These are phyloP conservation scores for Rhodotorula sp. DNA, from an alignment of 1,284 basidiomycete genomes.

Conservation along the genomic window DNA sequence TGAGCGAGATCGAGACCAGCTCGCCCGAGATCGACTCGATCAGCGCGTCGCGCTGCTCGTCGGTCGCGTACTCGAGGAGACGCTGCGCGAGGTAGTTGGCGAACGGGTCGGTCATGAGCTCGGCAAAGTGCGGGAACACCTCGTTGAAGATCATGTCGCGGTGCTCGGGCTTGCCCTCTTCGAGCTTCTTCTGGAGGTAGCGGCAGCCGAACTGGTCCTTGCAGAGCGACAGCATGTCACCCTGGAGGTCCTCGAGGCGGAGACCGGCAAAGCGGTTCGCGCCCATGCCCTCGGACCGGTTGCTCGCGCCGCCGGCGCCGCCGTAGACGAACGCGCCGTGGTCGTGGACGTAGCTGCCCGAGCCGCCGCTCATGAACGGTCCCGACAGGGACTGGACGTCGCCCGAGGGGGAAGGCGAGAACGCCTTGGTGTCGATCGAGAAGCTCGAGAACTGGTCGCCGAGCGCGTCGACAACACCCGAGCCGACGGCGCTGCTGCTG, in stretches of 20 bases:
- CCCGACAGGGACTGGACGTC: constrained; percentile 24
- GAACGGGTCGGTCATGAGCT: constrained; percentile 99
- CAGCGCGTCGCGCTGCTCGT: constrained; percentile 95
- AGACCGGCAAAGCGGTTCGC: constrained; percentile 94
- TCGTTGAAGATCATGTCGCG: constrained; percentile 99
- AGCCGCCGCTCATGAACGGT: constrained; percentile 28
- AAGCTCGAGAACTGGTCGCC: constrained; percentile 40
- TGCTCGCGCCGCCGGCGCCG: constrained; percentile 30
- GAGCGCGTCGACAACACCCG: constrained; percentile 27
- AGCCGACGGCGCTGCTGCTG: constrained; percentile 2
- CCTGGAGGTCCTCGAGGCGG: constrained; percentile 89
- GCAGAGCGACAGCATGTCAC: constrained; percentile 88
- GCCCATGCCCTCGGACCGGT: constrained; percentile 29
- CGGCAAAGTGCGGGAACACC: constrained; percentile 96
- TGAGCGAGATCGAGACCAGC: constrained; percentile 94
- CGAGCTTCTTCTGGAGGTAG: constrained; percentile 98
- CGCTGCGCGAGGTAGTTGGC: constrained; percentile 99
- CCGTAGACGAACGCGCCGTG: constrained; percentile 41
- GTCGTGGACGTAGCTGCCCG: constrained; percentile 58
- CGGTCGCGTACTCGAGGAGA: constrained; percentile 93
- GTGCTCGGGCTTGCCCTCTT: constrained; percentile 89
- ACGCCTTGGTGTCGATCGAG: constrained; percentile 53
- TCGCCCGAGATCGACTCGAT: constrained; percentile 97
- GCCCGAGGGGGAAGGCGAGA: constrained; percentile 28
- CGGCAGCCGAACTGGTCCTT: constrained; percentile 99